These are phyloP conservation scores for Calonectria pseudoturangicola DNA, from an alignment of 2,329 filamentous ascomycete species.

Conservation along the genomic window DNA sequence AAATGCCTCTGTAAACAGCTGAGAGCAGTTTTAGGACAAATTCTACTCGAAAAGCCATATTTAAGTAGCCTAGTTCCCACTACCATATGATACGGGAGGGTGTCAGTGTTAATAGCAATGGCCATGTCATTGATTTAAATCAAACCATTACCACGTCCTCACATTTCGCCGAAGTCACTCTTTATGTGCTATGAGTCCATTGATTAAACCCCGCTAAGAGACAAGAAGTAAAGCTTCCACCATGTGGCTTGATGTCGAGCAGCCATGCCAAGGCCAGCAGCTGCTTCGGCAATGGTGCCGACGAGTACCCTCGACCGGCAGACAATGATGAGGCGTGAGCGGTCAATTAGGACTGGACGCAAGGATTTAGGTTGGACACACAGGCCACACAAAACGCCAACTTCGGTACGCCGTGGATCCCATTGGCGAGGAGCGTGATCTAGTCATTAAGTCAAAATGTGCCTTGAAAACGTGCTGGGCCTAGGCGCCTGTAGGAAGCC, in stretches of 20 bases:
- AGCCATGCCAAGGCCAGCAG: neutral
- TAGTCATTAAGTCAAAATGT: neutral
- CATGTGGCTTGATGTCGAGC: neutral
- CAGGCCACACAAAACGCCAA: slow-evolving; percentile 2
- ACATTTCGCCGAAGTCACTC: too few relatives aligned
- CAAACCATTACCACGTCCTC: neutral
- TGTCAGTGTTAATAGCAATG: neutral
- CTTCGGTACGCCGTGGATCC: neutral
- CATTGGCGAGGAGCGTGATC: neutral
- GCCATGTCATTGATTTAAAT: slow-evolving; percentile 1
- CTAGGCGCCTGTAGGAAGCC: neutral
- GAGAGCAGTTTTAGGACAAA: neutral
- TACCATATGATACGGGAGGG: neutral
- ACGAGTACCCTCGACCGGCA: neutral
- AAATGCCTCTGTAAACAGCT: neutral
- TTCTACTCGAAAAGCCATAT: neutral
- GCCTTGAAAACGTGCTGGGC: neutral
- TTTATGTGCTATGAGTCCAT: neutral
- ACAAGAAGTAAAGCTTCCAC: neutral
- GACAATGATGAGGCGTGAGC: too few relatives aligned
- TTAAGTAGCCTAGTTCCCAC: neutral
- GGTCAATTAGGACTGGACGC: neutral
- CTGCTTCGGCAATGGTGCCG: neutral
- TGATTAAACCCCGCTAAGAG: neutral
- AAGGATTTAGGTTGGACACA: slow-evolving; percentile 5